Base-by-base conservation (phyloP, 306 rosid genomes). In the Acacia confusa region DNA sequence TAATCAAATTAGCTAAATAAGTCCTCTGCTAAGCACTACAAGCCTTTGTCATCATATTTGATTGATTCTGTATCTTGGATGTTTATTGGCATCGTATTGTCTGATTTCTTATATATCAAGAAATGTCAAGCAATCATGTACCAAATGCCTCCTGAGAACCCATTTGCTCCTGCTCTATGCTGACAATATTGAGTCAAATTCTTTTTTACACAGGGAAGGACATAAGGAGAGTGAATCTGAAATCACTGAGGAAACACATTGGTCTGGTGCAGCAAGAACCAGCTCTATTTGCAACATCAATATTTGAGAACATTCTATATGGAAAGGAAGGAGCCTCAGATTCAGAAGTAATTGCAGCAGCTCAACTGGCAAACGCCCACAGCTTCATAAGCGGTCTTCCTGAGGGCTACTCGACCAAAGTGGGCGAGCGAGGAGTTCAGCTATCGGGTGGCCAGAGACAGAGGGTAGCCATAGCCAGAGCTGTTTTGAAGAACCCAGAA, bases 231-330 rank as follows among this genome's bases (percentile, higher is more conserved):
- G 84, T 92, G 7, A 88, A 89, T 36, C 70, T 92, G 78, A 94
- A 86, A 74, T 92, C 95, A 30, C 89, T 94, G 1, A 82, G 97
- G 80, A 92, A 87, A 69, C 97, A 88, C 65, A 90, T 94, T 20
- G 98, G 97, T 20, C 84, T 94, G 16, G 98, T 94, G 70, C 98
- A 92, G 79, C 98, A 94, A 83, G 98, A 94, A 68, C 98, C 97
- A 1, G 92, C 97, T 67, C 94, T 94, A 48, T 94, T 94, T 47
- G 94, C 97, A 13, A 91, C 94, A 25, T 72, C 98, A 34, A 94
- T 94, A 60, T 90, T 85, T 70, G 96, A 91, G 74, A 94, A 94
- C 70, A 92, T 94, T 80, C 77, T 85, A 1, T 94, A 92, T n/a
- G 97, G 98, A 24, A 92, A 86, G 72, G 94, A 92, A 84, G 97